phyloP scores from a whole-genome alignment of 1,139 yeast species.

The Suhomyces taliae region DNA sequence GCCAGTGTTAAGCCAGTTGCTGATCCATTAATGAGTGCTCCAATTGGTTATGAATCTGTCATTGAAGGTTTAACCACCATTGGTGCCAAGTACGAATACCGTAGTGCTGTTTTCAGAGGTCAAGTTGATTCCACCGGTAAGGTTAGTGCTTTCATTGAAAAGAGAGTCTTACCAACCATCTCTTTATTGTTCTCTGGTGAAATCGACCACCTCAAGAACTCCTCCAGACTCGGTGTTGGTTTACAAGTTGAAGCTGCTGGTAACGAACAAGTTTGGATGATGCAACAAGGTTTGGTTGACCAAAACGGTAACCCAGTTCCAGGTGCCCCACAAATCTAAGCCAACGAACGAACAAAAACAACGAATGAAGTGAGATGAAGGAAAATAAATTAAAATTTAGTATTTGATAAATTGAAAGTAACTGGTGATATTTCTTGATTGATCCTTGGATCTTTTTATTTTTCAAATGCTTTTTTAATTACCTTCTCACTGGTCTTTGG shows the following conservation, averaged over 20 bases:
- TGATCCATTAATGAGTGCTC: conserved; percentile 79
- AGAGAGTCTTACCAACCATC: conserved; percentile 89
- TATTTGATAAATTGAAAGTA: too few relatives aligned
- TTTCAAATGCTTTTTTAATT: too few relatives aligned
- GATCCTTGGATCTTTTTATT: too few relatives aligned
- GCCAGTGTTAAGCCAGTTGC: conserved; percentile 77
- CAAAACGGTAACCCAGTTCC: conserved; percentile 83
- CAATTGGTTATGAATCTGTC: conserved; percentile 77
- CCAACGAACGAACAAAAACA: background rate
- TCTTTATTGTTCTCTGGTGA: conserved; percentile 87
- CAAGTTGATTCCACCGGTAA: conserved; percentile 90
- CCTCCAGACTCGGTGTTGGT: conserved; percentile 89
- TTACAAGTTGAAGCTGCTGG: conserved; percentile 95
- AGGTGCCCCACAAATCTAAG: conserved; percentile 56
- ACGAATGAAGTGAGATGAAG: too few relatives aligned
- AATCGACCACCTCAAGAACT: conserved; percentile 83
- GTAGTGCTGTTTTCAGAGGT: conserved; percentile 95
- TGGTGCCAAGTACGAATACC: conserved; percentile 98
- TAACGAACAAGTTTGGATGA: conserved; percentile 74
- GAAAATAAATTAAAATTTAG: too few relatives aligned
- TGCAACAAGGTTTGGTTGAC: conserved; percentile 78
- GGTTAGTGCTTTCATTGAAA: conserved; percentile 87
- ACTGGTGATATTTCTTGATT: too few relatives aligned
- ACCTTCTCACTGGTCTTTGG: too few relatives aligned
- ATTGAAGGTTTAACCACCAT: conserved; percentile 90